These are phyloP conservation scores for Amaranthus hypochondriacus DNA, from an alignment of 148 eudicot species.

Conservation along the genomic window DNA sequence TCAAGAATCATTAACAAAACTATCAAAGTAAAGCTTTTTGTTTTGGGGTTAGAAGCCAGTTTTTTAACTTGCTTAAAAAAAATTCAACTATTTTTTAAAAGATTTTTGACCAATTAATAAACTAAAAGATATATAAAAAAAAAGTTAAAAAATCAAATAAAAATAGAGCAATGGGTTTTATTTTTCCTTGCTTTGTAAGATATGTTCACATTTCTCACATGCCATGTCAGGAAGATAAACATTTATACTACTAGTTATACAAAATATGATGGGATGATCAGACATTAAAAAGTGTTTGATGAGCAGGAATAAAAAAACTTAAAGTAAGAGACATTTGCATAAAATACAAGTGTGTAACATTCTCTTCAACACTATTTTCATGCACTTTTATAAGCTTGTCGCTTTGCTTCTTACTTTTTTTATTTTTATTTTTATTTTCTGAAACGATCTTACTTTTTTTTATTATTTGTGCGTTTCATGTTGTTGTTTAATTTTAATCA, in stretches of 20 bases:
- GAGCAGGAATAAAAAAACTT: neutral
- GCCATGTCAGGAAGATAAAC: constrained; percentile 10
- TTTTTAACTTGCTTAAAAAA: too few relatives aligned
- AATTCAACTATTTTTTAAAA: too few relatives aligned
- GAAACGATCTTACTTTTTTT: neutral
- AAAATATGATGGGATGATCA: constrained; percentile 13
- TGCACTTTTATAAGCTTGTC: neutral
- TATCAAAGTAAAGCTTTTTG: too few relatives aligned
- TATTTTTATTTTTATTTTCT: neutral
- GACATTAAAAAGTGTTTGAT: neutral
- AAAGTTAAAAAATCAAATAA: too few relatives aligned
- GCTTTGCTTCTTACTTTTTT: neutral
- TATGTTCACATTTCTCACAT: constrained; percentile 17
- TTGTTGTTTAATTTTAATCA: too few relatives aligned
- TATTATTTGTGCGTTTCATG: neutral
- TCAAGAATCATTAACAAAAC: too few relatives aligned
- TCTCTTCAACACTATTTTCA: neutral
- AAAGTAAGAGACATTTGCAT: neutral
- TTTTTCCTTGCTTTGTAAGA: neutral
- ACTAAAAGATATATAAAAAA: too few relatives aligned
- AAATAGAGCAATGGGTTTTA: neutral
- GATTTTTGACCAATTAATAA: too few relatives aligned
- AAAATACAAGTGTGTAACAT: neutral
- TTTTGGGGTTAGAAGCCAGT: too few relatives aligned
- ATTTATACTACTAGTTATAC: neutral